A percentile compares a stretch with the other conserved stretches of the same genome.
Evolutionary conservation across 345 rosid species (phyloP).

Genomic region (Acer saccharum): DNA sequence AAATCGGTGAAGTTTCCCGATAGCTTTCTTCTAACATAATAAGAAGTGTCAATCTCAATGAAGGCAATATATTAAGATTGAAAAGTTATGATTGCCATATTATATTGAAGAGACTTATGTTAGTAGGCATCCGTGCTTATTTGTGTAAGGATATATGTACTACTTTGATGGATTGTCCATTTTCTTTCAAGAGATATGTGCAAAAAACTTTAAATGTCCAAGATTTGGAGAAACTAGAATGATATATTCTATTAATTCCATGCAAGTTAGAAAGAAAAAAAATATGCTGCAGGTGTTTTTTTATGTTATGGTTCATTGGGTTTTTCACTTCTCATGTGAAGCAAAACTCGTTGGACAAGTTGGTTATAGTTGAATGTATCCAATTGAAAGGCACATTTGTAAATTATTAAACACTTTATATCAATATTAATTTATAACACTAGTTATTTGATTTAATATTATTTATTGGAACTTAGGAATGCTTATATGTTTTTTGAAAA

Average conservation of each 20-base stretch:
- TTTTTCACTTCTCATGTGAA: background rate
- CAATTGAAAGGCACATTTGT: background rate
- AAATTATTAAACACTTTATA: too few species aligned
- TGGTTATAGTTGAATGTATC: conserved; percentile 12
- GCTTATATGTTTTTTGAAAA: too few species aligned
- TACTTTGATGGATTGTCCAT: background rate
- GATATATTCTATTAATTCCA: too few species aligned
- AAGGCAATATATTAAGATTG: background rate
- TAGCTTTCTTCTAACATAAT: background rate
- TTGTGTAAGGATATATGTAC: background rate
- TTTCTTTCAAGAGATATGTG: conserved; percentile 10
- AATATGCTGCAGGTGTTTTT: conserved; percentile 21
- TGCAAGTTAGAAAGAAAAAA: background rate
- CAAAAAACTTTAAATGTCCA: background rate
- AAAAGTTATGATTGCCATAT: conserved; percentile 6
- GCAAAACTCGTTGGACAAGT: background rate
- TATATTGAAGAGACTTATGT: background rate
- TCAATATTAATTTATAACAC: too few species aligned
- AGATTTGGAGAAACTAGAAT: too few species aligned
- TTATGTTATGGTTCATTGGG: conserved; percentile 6
- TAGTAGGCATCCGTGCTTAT: background rate
- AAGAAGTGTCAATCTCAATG: background rate
- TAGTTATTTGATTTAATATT: too few species aligned
- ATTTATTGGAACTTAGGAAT: background rate
- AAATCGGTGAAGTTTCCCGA: background rate